phyloP scores from a whole-genome alignment of 2,329 filamentous ascomycete species.

The Plenodomus biglobosus region DNA sequence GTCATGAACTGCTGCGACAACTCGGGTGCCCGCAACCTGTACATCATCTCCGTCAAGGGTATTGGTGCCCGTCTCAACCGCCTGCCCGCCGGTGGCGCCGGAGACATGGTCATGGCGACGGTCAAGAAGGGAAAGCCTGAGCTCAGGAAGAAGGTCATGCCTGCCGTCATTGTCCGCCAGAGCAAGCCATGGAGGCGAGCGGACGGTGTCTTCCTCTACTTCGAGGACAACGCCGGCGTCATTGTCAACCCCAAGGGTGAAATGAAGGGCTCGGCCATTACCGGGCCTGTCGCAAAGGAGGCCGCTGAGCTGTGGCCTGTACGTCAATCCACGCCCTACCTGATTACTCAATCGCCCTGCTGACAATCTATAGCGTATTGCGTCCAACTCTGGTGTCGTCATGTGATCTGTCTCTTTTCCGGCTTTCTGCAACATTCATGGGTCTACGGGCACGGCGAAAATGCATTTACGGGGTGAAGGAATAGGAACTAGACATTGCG shows the following conservation, averaged over 20 bases:
- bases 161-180: slow-evolving; percentile 97
- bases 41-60: slow-evolving; percentile 99
- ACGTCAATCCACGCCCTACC: slow-evolving; percentile 49
- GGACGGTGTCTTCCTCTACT: slow-evolving; percentile 99
- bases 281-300: slow-evolving; percentile 98
- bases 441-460: slow-evolving; percentile 45
- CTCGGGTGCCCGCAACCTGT: slow-evolving; percentile 97
- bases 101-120: slow-evolving; percentile 99
- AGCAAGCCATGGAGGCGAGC: slow-evolving; percentile 99
- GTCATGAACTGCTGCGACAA: slow-evolving; percentile 99
- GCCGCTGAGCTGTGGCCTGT: slow-evolving; percentile 99
- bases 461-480: slow-evolving; percentile 45
- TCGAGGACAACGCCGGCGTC: slow-evolving; percentile 99
- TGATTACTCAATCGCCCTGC: slow-evolving; percentile 3
- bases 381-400: slow-evolving; percentile 99
- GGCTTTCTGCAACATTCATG: slow-evolving; percentile 44
- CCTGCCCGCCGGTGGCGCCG: slow-evolving; percentile 94
- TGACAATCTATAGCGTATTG: slow-evolving; percentile 76
- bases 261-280: slow-evolving; percentile 99
- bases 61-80: slow-evolving; percentile 97
- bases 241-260: slow-evolving; percentile 99
- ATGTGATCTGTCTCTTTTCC: slow-evolving; percentile 71
- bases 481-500: slow-evolving; percentile 40
- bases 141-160: slow-evolving; percentile 99
- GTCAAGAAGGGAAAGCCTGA: slow-evolving; percentile 99